Percentiles rank a stretch among this genome's conserved stretches.
Conservation (phyloP, 2,329 filamentous ascomycete genomes). For the Trichoderma breve region DNA sequence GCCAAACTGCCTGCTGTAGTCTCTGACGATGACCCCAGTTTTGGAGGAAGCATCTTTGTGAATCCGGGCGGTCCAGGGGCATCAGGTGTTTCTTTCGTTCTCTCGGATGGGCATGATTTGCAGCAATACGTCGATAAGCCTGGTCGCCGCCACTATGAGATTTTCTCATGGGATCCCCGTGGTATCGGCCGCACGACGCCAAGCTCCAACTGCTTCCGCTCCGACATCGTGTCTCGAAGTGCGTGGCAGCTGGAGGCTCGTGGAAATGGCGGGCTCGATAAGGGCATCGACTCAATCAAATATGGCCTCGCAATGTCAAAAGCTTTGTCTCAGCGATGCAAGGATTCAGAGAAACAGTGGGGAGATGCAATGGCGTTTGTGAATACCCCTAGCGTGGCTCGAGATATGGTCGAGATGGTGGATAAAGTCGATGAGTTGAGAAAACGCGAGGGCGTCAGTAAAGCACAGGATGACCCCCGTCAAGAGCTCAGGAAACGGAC, state of each 20-base stretch:
- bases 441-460: neutral
- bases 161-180: conserved; percentile 43
- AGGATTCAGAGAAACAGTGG: conserved; percentile 2
- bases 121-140: conserved; percentile 28
- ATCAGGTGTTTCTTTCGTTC: conserved; percentile 35
- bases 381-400: conserved; percentile 36
- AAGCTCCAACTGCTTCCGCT: conserved; percentile 36
- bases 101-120: conserved; percentile 27
- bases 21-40: conserved; percentile 33
- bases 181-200: conserved; percentile 40
- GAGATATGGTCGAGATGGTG: conserved; percentile 43
- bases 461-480: neutral
- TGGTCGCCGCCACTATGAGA: conserved; percentile 36
- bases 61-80: conserved; percentile 46
- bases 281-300: conserved; percentile 22
- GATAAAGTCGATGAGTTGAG: conserved; percentile 37
- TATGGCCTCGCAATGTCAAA: conserved; percentile 26
- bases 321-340: conserved; percentile 32
- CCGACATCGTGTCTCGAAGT: conserved; percentile 29
- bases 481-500: neutral
- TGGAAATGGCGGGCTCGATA: conserved; percentile 31
- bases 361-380: conserved; percentile 33
- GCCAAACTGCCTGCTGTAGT: conserved; percentile 40
- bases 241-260: conserved; percentile 30
- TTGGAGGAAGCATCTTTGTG: conserved; percentile 41